Evolutionary conservation across 352 stramenopile genomes (phyloP), one percentile per base, ranked within the genome.

Genomic region (Phytopythium ostracodes): DNA sequence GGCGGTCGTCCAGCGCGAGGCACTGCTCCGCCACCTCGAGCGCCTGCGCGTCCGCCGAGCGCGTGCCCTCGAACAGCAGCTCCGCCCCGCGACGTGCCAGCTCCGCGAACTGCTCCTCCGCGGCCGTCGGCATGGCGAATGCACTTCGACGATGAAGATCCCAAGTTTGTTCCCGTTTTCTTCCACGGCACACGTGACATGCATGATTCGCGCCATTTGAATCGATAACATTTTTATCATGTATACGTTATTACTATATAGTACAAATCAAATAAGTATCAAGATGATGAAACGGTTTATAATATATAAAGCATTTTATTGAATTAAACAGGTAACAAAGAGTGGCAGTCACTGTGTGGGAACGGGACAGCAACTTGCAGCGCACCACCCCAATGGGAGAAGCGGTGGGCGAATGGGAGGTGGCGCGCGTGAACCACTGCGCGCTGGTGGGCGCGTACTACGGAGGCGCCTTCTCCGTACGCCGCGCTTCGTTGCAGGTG

Each of bases 381-480:
- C 14, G 33, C 33, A 10, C 6, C 10, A 38, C 33, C n/a, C n/a
- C 33, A 38, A 33, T 33, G 3, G 29, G 47, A 35, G n/a, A n/a
- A 20, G 47, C 24, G 22, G 6, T 54, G n/a, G 27, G 31, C 51
- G 31, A 25, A 7, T 62, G 57, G 59, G 68, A 67, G 50, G 53
- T 75, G 42, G 67, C 62, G 22, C 53, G 59, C 36, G 68, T 83
- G 29, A 80, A 89, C 58, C 81, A 90, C 33, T 61, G 73, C 12
- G 74, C 63, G 49, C 46, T 72, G 22, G 72, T 92, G 60, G 72
- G 77, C 58, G 60, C 50, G 15, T 92, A 92, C 62, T 92, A 89
- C 70, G 29, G 27, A 27, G 64, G 68, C 17, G 50, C n/a, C 6
- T 36, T 77, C 25, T 49, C 58, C 55, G 47, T 89, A 11, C 63